A percentile compares a stretch with the other conserved stretches of the same genome.
Evolutionary conservation across 768 basidiomycete species (phyloP).

Genomic region (Podaxis rugospora): DNA sequence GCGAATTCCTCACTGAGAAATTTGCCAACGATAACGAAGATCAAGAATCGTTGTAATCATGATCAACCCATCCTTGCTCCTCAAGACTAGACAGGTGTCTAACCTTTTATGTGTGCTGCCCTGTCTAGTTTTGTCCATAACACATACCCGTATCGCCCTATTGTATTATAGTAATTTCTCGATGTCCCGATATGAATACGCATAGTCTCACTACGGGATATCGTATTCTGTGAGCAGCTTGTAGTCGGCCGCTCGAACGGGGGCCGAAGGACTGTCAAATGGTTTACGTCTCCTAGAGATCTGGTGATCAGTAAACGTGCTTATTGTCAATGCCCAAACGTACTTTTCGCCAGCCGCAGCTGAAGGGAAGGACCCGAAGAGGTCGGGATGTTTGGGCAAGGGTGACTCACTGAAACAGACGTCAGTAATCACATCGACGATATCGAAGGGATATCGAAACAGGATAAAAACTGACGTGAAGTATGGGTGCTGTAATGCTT

Average conservation of each 20-base stretch:
- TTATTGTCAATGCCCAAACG: slow-evolving; percentile 22
- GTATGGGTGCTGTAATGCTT: slow-evolving; percentile 88
- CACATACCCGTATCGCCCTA: background rate
- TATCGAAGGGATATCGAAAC: background rate
- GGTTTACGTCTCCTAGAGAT: slow-evolving; percentile 63
- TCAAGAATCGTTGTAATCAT: slow-evolving; percentile 1
- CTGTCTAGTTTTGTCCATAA: background rate
- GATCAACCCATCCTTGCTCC: background rate
- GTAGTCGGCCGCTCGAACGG: slow-evolving; percentile 64
- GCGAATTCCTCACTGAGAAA: slow-evolving; percentile 38
- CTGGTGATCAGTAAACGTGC: slow-evolving; percentile 7
- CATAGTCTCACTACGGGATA: slow-evolving; percentile 14
- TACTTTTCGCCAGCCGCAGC: slow-evolving; percentile 95
- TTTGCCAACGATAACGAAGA: slow-evolving; percentile 28
- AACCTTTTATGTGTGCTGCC: background rate
- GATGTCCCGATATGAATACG: background rate
- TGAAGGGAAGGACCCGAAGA: slow-evolving; percentile 95
- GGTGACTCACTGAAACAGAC: slow-evolving; percentile 72
- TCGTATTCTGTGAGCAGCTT: slow-evolving; percentile 66
- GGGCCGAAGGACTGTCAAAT: slow-evolving; percentile 78
- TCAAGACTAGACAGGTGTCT: too few relatives aligned
- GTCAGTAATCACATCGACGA: background rate
- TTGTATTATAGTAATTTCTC: background rate
- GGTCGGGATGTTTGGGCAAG: slow-evolving; percentile 90
- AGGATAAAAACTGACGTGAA: slow-evolving; percentile 57